Evolutionary conservation across 2,329 filamentous ascomycete species (phyloP).

Genomic region (Daldinia sp.): DNA sequence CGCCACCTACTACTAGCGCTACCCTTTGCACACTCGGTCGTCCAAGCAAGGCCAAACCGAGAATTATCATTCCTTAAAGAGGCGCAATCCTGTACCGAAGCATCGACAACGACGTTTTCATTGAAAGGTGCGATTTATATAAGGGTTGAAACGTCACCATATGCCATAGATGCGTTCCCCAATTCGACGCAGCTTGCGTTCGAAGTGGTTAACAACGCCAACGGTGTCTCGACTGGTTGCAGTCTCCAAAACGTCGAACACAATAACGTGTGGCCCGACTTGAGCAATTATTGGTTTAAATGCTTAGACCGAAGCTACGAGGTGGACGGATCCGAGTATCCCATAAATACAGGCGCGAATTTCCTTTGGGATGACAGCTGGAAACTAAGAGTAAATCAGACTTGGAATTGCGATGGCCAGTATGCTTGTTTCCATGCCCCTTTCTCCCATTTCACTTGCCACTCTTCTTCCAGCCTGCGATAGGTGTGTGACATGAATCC

Average conservation of each 20-base stretch:
- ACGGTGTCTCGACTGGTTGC: conserved; percentile 33
- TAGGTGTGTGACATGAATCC: background rate
- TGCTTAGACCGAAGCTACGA: conserved; percentile 38
- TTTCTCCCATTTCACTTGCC: background rate
- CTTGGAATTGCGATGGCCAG: conserved; percentile 43
- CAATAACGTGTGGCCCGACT: conserved; percentile 34
- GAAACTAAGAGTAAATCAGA: conserved; percentile 46
- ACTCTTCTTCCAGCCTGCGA: background rate
- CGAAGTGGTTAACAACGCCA: conserved; percentile 39
- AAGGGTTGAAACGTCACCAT: conserved; percentile 22
- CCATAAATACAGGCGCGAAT: conserved; percentile 42
- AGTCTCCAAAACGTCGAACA: conserved; percentile 30
- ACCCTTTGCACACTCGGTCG: background rate
- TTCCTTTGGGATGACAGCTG: conserved; percentile 44
- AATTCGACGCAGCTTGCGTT: conserved; percentile 41
- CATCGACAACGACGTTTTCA: conserved; percentile 35
- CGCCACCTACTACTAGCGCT: conserved; percentile 10
- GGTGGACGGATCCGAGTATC: conserved; percentile 26
- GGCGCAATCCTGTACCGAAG: conserved; percentile 24
- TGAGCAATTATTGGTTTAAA: conserved; percentile 42
- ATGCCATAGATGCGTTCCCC: conserved; percentile 19
- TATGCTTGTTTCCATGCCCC: conserved; percentile 21
- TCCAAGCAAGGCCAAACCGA: background rate
- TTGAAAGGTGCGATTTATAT: conserved; percentile 29
- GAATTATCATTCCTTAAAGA: background rate